Base-by-base conservation (phyloP, 2,329 filamentous ascomycete species). In the Epichloe gansuensis region DNA sequence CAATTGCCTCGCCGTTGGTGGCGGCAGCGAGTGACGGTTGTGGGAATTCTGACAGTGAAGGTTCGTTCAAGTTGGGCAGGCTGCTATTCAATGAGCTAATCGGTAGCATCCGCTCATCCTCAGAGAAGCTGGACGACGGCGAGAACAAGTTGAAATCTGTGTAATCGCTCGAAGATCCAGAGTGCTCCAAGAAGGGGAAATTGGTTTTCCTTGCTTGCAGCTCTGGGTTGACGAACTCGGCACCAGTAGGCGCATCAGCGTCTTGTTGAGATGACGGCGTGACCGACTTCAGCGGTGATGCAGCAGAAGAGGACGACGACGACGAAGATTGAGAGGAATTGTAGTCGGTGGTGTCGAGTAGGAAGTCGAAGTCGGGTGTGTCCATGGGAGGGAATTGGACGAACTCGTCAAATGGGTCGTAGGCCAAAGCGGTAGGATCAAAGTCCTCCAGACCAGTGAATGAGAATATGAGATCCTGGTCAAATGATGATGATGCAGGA, bases 111-210 rank as follows among this genome's bases (percentile, higher is more conserved):
- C 58, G 67, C 45, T 80, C 76, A 54, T 78, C 76, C 52, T 77
- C 75, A 13, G 74, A 67, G 61, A 71, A 71, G 54, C 65, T 69
- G 17, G 74, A 72, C 23, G 66, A 64, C 3, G 77, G 76, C 48
- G 76, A 80, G 67, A 72, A 80, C 15, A 80, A 71, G 60, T 72
- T 75, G 67, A 80, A 80, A 67, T 80, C 77, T 58, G 71, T 65
- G 59, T 80, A 80, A 63, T 75, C 67, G 55, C 39, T 60, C 45
- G 47, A 31, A 12, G 51, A 56, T 54, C 51, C 53, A 52, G 42
- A 12, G 4, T 51, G 42, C 17, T 55, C 55, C 53, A 75, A 65
- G 60, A 75, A 76, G 8, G 73, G 73, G 17, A 75, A 47, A 28
- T 54, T 51, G 13, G 47, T 51, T 37, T 46, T 52, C 2, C 6